phyloP scores from a whole-genome alignment of 2,329 filamentous ascomycete genomes.

The Sarocladiaceae sp. region DNA sequence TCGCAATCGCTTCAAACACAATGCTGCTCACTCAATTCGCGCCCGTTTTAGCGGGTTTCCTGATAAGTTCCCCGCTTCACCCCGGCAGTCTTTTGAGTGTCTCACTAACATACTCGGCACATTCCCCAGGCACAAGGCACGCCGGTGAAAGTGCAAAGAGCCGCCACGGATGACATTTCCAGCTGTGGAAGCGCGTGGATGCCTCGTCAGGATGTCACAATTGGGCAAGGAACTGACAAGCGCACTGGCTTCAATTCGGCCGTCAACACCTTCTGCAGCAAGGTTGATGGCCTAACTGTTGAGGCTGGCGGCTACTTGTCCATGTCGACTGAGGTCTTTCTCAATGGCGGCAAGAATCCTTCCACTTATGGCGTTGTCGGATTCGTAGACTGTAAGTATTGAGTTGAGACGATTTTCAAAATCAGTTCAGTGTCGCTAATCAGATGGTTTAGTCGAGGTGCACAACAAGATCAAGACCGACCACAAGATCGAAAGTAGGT shows the following conservation, averaged over 20 bases:
- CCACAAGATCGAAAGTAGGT: constrained; percentile 14
- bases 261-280: constrained; percentile 14
- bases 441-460: constrained; percentile 14
- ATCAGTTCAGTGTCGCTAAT: background rate
- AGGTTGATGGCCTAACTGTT: constrained; percentile 13
- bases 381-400: constrained; percentile 15
- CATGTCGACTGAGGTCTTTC: constrained; percentile 15
- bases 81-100: background rate
- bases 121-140: background rate
- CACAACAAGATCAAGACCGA: constrained; percentile 15
- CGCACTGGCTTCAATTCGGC: constrained; percentile 14
- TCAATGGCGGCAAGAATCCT: constrained; percentile 15
- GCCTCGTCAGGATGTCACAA: constrained; percentile 15
- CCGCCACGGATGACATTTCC: constrained; percentile 16
- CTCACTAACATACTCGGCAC: background rate
- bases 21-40: background rate
- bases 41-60: background rate
- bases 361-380: constrained; percentile 14
- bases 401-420: background rate
- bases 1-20: background rate
- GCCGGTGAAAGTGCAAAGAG: background rate
- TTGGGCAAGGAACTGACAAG: constrained; percentile 14
- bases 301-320: constrained; percentile 15
- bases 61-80: background rate
- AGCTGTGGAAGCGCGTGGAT: constrained; percentile 17